Base-by-base conservation (phyloP, 345 rosid species). In the Cardamine chenopodiifolia region DNA sequence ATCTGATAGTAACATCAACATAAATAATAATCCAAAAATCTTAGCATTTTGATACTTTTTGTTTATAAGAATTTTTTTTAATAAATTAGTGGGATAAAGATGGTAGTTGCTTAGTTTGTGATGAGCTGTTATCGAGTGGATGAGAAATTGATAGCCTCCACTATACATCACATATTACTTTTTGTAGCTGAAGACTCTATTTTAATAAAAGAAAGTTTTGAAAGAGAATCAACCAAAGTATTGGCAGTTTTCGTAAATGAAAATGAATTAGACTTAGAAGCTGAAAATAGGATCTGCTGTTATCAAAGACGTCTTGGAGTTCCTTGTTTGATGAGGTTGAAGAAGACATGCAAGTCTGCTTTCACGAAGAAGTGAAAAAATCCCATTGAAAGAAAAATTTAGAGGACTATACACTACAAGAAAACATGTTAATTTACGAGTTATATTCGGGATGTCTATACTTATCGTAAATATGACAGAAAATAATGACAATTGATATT, bases 51-150 rank as follows among this genome's bases (percentile, higher is more conserved):
- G 19, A 28, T 12, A 40, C 0, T 17, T 54, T 54, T n/a, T 54
- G 28, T 62, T 19, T 62, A 8, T 23, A 31, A 10, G 20, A 60
- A 37, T 40, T 15, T 0, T 22, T 22, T 14, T 7, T 7, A 22
- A 7, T 61, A 61, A 11, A 11, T 28, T 4, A 68, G 13, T 31
- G 29, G 39, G 49, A n/a, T 12, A 31, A 40, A n/a, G n/a, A 25
- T 53, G 68, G 69, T 75, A 57, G 69, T 52, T 76, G 74, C 17
- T 68, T 68, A 50, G 58, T 68, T 31, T 32, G 58, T 44, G 49
- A 39, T 76, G 79, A 76, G 79, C 64, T 76, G 79, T 76, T 12
- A 42, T 31, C 49, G 35, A 53, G 74, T 76, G 65, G 70, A 61
- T 68, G 26, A 28, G 64, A 75, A 49, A 59, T 11, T 39, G 73